Evolutionary conservation across 768 basidiomycete genomes (phyloP), one percentile per base, ranked within the genome.

Genomic region (Zangia roseola): DNA sequence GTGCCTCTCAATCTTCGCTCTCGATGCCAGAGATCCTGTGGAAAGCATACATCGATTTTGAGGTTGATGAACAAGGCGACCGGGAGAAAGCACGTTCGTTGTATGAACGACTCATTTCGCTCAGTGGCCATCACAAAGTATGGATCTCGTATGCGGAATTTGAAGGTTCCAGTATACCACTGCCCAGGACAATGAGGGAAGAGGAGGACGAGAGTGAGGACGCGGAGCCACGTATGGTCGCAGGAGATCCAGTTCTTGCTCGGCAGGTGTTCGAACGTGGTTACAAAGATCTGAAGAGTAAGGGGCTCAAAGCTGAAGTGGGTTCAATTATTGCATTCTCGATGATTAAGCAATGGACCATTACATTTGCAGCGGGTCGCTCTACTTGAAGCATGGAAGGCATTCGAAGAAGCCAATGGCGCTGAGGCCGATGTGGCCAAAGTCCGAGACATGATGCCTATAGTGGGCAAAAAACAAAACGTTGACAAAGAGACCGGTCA

Each of bases 21-120:
- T 91, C 94, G 41, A 95, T 95, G 93, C 95, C 95, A 3, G 95
- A 98, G 65, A 71, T 93, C 6, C 73, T 94, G 9, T 92, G 90
- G 90, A 94, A 95, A 66, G 90, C 92, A 6, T 97, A 92, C 68
- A 91, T 97, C 70, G 95, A 97, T 68, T 97, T 97, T 58, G 95
- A 98, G 70, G 83, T 86, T 48, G 89, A 91, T 51, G 93, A 97
- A 67, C 68, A 69, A 30, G 93, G 93, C 58, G 94, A 97, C 56
- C 82, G 92, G 34, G 89, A 89, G 49, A 78, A 81, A 14, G 87
- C 90, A 2, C 77, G 95, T n/a, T 76, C 77, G 6, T 65, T 98
- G 34, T 97, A 97, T 65, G 94, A 97, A 71, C 82, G 94, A 17
- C 78, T 97, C 17, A 76, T 97, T 40, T 71, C 80, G 26, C 74